Percentiles rank a stretch among this genome's conserved stretches.
Conservation (phyloP, 2,329 filamentous ascomycete genomes). For the Onygenales sp. region DNA sequence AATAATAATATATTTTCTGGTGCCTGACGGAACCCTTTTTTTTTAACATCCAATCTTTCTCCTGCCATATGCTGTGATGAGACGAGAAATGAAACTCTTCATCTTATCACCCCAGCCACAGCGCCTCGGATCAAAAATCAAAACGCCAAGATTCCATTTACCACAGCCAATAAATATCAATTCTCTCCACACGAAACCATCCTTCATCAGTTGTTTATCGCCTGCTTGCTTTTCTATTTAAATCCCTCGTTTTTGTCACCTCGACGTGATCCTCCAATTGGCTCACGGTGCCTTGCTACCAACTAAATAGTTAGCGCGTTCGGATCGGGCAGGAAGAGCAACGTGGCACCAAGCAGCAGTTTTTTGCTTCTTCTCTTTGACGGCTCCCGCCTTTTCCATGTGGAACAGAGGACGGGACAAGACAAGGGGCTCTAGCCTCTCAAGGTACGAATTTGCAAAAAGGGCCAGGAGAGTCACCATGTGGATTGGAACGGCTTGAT, state of each 20-base stretch:
- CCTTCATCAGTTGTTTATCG: too few species aligned
- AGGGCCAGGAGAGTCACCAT: background rate
- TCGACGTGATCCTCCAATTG: background rate
- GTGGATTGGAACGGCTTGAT: background rate
- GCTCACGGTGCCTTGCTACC: background rate
- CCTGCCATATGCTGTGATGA: background rate
- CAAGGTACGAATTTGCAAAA: background rate
- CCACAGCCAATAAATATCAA: too few species aligned
- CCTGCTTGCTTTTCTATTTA: background rate
- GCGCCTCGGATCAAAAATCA: too few species aligned
- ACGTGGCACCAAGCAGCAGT: conserved; percentile 5
- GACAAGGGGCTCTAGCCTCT: background rate
- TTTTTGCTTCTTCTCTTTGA: background rate
- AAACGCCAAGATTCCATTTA: too few species aligned
- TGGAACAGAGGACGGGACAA: background rate
- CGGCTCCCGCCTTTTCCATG: background rate
- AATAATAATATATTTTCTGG: background rate
- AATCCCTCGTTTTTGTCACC: background rate
- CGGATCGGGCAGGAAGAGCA: conserved; percentile 4
- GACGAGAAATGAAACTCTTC: background rate
- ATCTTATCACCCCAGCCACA: too few species aligned
- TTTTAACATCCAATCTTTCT: background rate
- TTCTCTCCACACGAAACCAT: too few species aligned
- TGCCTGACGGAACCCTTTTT: background rate
- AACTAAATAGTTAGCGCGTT: background rate